These are phyloP conservation scores for Obelidium mucronatum DNA, from an alignment of 192 early-diverging fungal genomes.

Conservation along the genomic window DNA sequence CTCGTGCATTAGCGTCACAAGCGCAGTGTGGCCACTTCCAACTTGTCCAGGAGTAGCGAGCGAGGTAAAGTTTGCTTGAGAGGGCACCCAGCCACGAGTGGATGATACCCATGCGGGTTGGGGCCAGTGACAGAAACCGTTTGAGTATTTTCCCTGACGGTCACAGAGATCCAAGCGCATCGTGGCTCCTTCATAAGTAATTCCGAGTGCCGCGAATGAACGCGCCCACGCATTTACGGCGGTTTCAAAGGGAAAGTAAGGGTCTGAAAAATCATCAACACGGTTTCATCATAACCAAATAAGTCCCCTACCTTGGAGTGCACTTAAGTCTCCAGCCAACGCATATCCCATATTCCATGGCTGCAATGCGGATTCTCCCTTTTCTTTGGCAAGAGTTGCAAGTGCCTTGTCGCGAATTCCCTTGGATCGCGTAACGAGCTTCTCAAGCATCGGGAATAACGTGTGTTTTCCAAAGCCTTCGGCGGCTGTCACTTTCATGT, in stretches of 20 bases:
- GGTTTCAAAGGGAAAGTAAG: constrained; percentile 44
- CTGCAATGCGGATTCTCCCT: constrained; percentile 42
- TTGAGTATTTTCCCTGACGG: constrained; percentile 44
- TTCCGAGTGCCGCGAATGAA: constrained; percentile 46
- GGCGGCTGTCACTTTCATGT: constrained; percentile 40
- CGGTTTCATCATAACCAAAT: constrained; percentile 1
- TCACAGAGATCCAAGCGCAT: constrained; percentile 49
- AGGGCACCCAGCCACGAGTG: constrained; percentile 43
- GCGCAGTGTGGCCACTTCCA: constrained; percentile 41
- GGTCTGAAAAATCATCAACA: too few species aligned
- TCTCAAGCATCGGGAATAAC: constrained; percentile 46
- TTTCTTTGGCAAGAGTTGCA: constrained; percentile 36
- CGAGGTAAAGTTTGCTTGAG: constrained; percentile 48
- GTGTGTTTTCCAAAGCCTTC: constrained; percentile 45
- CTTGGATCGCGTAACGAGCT: constrained; percentile 32
- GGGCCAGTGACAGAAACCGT: constrained; percentile 53
- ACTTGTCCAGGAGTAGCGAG: constrained; percentile 44
- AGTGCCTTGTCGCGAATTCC: constrained; percentile 38
- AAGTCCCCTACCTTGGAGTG: constrained; percentile 31
- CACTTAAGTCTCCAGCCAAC: constrained; percentile 33
- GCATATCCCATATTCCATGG: constrained; percentile 40
- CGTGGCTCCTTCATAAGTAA: constrained; percentile 36
- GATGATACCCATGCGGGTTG: constrained; percentile 43
- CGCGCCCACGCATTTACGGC: constrained; percentile 46
- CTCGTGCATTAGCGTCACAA: constrained; percentile 49